phyloP scores from a whole-genome alignment of 2,329 filamentous ascomycete species.

The Fusarium palustre region DNA sequence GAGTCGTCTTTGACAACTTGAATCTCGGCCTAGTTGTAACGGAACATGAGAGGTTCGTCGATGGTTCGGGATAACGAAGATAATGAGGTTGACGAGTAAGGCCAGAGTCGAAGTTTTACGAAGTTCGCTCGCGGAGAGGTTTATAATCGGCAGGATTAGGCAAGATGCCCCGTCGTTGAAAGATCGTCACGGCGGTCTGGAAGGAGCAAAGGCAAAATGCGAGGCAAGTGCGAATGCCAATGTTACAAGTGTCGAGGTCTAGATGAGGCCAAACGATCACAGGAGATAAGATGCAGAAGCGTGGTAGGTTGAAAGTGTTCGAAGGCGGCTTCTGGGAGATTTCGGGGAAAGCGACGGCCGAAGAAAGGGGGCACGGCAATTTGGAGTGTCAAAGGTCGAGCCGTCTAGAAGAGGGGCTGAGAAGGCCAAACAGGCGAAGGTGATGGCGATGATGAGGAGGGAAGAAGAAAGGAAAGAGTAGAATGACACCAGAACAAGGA shows the following conservation, averaged over 20 bases:
- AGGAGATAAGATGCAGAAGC: constrained; percentile 35
- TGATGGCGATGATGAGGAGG: constrained; percentile 47
- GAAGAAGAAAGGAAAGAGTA: constrained; percentile 39
- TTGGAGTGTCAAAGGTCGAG: constrained; percentile 35
- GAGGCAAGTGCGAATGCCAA: constrained; percentile 47
- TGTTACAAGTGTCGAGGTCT: constrained; percentile 47
- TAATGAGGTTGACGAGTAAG: constrained; percentile 29
- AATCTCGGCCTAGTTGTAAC: constrained; percentile 47
- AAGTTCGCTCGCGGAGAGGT: constrained; percentile 38
- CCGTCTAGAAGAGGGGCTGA: constrained; percentile 44
- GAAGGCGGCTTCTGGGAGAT: constrained; percentile 35
- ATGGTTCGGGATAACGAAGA: constrained; percentile 37
- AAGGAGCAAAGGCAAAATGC: constrained; percentile 45
- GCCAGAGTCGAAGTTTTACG: constrained; percentile 47
- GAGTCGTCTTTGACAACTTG: constrained; percentile 51
- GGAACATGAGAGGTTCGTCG: constrained; percentile 50
- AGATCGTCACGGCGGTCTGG: constrained; percentile 43
- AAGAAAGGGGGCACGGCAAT: constrained; percentile 51
- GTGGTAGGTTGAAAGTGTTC: constrained; percentile 37
- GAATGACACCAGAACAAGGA: constrained; percentile 48
- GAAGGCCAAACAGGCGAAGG: constrained; percentile 43
- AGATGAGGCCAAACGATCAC: constrained; percentile 46
- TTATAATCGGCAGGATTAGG: constrained; percentile 27
- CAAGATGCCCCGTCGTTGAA: constrained; percentile 45
- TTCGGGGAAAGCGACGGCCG: constrained; percentile 41